Base-by-base conservation (phyloP, 2,329 filamentous ascomycete genomes). In the Aspergillus aculeatus region DNA sequence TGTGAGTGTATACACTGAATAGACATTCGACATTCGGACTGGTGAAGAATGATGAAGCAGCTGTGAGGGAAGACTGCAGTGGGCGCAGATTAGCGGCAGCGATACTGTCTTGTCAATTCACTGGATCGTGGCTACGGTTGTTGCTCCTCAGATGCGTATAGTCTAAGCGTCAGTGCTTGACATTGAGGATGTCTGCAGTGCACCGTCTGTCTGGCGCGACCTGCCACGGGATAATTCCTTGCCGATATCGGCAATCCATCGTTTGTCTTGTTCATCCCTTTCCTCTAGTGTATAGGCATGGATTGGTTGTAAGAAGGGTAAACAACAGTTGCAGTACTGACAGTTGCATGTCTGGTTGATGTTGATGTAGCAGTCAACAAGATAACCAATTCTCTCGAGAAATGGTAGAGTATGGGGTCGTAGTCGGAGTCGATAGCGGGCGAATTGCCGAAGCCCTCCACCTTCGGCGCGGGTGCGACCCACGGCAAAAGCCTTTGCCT, bases 401-500 rank as follows among this genome's bases (percentile, higher is more conserved):
- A 3, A n/a, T 44, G 1, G 4, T 23, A 29, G 9, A 14, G 32
- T 16, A 23, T 24, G 26, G 3, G n/a, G 4, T 38, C 1, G n/a
- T 29, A 29, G 21, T 29, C 48, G 23, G 53, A 44, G 16, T 32
- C 16, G n/a, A 32, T 16, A 16, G 38, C n/a, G 14, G 12, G 7
- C 19, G 47, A 64, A 63, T 41, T 65, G 58, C 61, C 58, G 57
- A 62, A 47, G 38, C 47, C 50, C 54, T 52, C 52, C 47, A 38
- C 47, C 23, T 47, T 52, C 47, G 54, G 57, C 57, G 57, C 55
- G 54, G 57, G 31, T 14, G 50, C 41, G 62, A 65, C 65, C 65
- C 65, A 67, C 64, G 61, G 62, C 53, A 44, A 56, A 60, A 55
- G 21, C 48, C 56, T 55, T 62, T 62, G 58, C 56, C 58, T 60